Evolutionary conservation across 176 grass and related monocot species (phyloP), one percentile per base, ranked within the genome.

Genomic region (Luzula sylvatica): DNA sequence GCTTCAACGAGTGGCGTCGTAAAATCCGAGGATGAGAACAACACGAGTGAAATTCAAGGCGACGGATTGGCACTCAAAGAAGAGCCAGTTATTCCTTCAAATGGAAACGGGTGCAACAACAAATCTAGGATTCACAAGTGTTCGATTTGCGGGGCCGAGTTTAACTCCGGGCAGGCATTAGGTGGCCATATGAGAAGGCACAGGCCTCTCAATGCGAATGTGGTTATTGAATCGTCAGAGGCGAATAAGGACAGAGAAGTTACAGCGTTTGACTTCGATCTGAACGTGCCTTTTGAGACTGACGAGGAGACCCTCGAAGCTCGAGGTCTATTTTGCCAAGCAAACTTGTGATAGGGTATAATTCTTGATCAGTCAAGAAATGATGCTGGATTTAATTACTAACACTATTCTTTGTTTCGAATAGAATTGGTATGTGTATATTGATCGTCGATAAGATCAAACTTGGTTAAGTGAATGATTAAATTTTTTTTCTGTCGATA

Each of bases 131-230:
- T 73, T 5, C 87, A 93, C 44, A 65, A 82, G 77, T 93, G 87
- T 53, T 80, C 72, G 11, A 68, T 86, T 15, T 93, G 87, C 52
- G 64, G 72, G 5, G 75, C 87, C 13, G 81, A 81, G 44, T 93
- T 93, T 52, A 54, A 55, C 17, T 81, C 89, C 14, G 89, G 89
- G 39, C 89, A 95, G 67, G 89, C 89, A 40, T 76, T 95, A 0
- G 89, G 89, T 23, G 89, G 89, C 1, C 89, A 95, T 76, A 95
- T 95, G 89, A 59, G 89, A 6, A 77, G 83, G 41, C 89, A 95
- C 73, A 67, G 76, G 28, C 89, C 80, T n/a, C 63, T 71, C 2
- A 68, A 80, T 41, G 55, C 54, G 18, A 56, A 56, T 4, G 71
- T 39, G 21, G 23, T 24, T 3, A 1, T 27, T n/a, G 67, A 52